phyloP scores from a whole-genome alignment of 75 land plant genomes.

The Pinus tabuliformis region DNA sequence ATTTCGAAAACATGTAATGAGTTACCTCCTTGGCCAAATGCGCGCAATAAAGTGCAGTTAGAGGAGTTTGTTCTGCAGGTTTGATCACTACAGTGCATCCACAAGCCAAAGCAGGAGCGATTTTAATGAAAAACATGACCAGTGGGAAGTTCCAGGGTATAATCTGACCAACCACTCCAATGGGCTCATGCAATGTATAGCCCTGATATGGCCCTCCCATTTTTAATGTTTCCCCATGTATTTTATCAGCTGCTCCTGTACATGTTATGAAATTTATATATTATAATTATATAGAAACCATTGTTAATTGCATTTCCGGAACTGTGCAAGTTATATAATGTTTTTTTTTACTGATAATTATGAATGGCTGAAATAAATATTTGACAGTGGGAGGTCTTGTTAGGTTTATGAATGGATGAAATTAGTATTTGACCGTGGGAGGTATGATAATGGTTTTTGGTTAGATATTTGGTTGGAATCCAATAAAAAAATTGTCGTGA shows the following conservation, averaged over 20 bases:
- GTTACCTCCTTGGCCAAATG: constrained; percentile 66
- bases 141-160: constrained; percentile 88
- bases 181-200: constrained; percentile 62
- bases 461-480: too few species aligned
- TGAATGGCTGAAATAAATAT: too few species aligned
- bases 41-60: constrained; percentile 67
- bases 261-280: not conserved
- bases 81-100: constrained; percentile 76
- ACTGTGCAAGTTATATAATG: too few species aligned
- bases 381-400: too few species aligned
- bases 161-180: constrained; percentile 76
- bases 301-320: too few species aligned
- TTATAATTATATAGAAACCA: not conserved
- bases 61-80: constrained; percentile 89
- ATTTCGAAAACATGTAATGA: not conserved
- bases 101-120: constrained; percentile 73
- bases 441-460: too few species aligned
- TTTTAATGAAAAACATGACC: constrained; percentile 54
- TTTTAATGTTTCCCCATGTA: constrained; percentile 71
- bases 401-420: too few species aligned
- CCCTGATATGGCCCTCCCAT: constrained; percentile 54
- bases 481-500: too few species aligned
- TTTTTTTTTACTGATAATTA: too few species aligned
- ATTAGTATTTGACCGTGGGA: too few species aligned
- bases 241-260: constrained; percentile 63